These are phyloP conservation scores for Claviceps sorghi DNA, from an alignment of 2,329 filamentous ascomycete species.

Conservation along the genomic window DNA sequence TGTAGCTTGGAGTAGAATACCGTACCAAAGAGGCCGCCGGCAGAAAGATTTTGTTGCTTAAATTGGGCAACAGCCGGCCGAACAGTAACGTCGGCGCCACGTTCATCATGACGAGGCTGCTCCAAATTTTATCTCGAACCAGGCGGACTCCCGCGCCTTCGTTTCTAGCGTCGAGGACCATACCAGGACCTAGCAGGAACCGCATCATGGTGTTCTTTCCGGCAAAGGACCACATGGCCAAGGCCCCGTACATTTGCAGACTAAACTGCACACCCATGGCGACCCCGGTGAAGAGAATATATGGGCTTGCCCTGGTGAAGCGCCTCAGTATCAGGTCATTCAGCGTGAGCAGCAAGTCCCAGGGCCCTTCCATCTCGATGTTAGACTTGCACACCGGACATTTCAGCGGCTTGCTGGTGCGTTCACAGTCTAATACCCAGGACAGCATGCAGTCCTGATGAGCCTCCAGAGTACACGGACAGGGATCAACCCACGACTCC, in stretches of 20 bases:
- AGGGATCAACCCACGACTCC: conserved; percentile 67
- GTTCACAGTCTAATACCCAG: conserved; percentile 86
- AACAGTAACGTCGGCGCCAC: conserved; percentile 33
- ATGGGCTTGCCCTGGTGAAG: conserved; percentile 41
- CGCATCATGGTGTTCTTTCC: conserved; percentile 29
- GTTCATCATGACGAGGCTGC: conserved; percentile 25
- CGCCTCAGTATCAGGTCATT: conserved; percentile 42
- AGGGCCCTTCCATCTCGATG: conserved; percentile 62
- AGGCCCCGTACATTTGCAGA: conserved; percentile 37
- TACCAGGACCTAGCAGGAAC: conserved; percentile 26
- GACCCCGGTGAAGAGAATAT: conserved; percentile 50
- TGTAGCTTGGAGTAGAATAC: neutral
- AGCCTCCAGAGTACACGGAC: conserved; percentile 76
- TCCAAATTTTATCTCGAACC: conserved; percentile 17
- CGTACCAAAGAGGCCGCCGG: conserved; percentile 28
- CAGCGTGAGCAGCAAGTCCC: conserved; percentile 55
- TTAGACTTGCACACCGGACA: conserved; percentile 84
- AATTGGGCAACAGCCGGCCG: conserved; percentile 26
- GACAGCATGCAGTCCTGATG: conserved; percentile 82
- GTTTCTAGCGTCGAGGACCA: conserved; percentile 14
- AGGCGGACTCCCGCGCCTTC: conserved; percentile 10
- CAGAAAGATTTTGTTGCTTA: conserved; percentile 27
- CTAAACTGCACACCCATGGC: conserved; percentile 34
- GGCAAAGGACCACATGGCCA: conserved; percentile 36
- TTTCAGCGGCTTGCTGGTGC: conserved; percentile 47